Conservation (phyloP, 2,329 filamentous ascomycete genomes). For the Fonsecaea pugnacius region DNA sequence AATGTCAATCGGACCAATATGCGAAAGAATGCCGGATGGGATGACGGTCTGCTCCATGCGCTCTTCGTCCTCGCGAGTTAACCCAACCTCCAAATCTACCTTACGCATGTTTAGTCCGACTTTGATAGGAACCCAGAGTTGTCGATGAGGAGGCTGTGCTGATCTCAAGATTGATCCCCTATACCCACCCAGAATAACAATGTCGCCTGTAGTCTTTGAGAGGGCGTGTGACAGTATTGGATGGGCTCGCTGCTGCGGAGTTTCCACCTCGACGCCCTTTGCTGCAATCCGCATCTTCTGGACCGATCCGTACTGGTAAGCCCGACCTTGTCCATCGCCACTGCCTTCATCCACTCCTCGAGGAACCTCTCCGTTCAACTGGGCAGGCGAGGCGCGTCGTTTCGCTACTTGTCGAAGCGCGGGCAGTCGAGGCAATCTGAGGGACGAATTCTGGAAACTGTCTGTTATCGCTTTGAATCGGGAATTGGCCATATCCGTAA, state of each 20-base stretch:
- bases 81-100: slow-evolving; percentile 84
- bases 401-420: slow-evolving; percentile 41
- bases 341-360: background rate
- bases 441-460: slow-evolving; percentile 80
- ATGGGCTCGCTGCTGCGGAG: slow-evolving; percentile 42
- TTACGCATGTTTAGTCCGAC: slow-evolving; percentile 89
- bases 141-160: slow-evolving; percentile 78
- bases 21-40: slow-evolving; percentile 83
- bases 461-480: slow-evolving; percentile 89
- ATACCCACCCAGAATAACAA: slow-evolving; percentile 89
- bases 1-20: slow-evolving; percentile 91
- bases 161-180: slow-evolving; percentile 87
- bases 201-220: slow-evolving; percentile 74
- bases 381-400: slow-evolving; percentile 10
- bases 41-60: slow-evolving; percentile 81
- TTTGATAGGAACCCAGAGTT: slow-evolving; percentile 92
- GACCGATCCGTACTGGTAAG: slow-evolving; percentile 17
- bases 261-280: slow-evolving; percentile 25
- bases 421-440: slow-evolving; percentile 62
- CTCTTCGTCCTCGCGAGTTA: slow-evolving; percentile 81
- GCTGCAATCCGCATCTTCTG: slow-evolving; percentile 23
- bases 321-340: slow-evolving; percentile 2
- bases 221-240: slow-evolving; percentile 64
- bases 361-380: background rate
- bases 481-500: slow-evolving; percentile 84